phyloP scores from a whole-genome alignment of 768 basidiomycete genomes.

The Boletus vermiculosoides region DNA sequence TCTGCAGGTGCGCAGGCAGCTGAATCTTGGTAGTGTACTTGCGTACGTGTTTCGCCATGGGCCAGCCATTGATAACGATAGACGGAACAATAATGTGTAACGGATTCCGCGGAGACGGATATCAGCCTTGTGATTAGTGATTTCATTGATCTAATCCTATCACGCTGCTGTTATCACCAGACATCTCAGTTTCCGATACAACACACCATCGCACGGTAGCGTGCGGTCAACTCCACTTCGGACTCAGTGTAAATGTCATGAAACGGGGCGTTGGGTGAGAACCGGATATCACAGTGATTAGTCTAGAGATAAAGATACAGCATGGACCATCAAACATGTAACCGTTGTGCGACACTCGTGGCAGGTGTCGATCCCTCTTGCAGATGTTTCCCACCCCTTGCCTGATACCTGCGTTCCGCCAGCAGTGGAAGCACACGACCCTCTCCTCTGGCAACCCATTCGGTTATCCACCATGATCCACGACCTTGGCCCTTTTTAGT shows the following conservation, averaged over 20 bases:
- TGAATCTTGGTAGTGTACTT: neutral
- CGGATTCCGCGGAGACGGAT: neutral
- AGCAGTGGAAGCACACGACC: constrained; percentile 21
- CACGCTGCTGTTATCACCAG: neutral
- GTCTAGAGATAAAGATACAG: constrained; percentile 4
- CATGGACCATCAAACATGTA: constrained; percentile 4
- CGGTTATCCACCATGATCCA: constrained; percentile 28
- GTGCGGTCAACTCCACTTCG: neutral
- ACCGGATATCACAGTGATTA: neutral
- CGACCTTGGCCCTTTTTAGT: constrained; percentile 31
- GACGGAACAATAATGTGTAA: no score
- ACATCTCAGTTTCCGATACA: constrained; percentile 7
- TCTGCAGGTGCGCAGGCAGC: neutral
- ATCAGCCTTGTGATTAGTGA: neutral
- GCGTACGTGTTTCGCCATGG: neutral
- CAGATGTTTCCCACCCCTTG: constrained; percentile 5
- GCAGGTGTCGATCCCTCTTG: constrained; percentile 1
- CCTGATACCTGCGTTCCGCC: constrained; percentile 14
- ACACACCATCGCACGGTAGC: neutral
- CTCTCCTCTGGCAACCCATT: constrained; percentile 26
- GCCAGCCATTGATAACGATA: neutral
- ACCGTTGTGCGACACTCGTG: neutral
- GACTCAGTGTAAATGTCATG: neutral
- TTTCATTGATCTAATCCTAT: neutral
- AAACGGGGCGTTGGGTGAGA: neutral